Evolutionary conservation across 2,329 filamentous ascomycete species (phyloP).

Genomic region (Xylariaceae sp.): DNA sequence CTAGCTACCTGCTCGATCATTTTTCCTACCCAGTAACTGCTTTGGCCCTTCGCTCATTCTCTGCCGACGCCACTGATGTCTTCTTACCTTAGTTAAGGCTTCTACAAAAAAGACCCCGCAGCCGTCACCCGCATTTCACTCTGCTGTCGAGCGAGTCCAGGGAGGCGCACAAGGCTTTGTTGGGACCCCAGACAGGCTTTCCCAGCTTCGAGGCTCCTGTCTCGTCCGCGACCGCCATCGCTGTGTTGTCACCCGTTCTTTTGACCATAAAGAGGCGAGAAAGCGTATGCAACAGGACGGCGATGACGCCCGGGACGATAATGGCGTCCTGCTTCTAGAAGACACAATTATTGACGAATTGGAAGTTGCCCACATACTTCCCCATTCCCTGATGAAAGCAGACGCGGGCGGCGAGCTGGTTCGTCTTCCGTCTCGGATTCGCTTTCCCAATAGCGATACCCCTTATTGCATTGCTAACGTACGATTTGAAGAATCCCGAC

Average conservation of each 20-base stretch:
- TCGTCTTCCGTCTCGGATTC: background rate
- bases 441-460: no score
- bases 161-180: constrained; percentile 15
- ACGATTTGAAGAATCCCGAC: constrained; percentile 15
- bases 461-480: constrained; percentile 7
- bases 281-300: constrained; percentile 13
- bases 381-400: background rate
- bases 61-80: constrained; percentile 6
- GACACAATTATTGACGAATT: background rate
- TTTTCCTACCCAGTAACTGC: constrained; percentile 25
- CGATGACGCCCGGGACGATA: constrained; percentile 23
- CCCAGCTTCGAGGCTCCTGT: constrained; percentile 24
- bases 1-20: constrained; percentile 23
- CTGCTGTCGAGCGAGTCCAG: constrained; percentile 19
- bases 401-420: background rate
- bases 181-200: constrained; percentile 23
- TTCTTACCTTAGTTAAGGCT: constrained; percentile 23
- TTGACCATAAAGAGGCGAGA: constrained; percentile 14
- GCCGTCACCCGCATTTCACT: constrained; percentile 23
- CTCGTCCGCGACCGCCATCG: constrained; percentile 28
- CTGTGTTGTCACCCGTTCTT: constrained; percentile 26
- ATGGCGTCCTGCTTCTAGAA: constrained; percentile 18
- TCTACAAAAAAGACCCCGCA: constrained; percentile 25
- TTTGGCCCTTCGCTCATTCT: background rate
- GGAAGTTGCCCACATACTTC: background rate